A percentile compares a stretch with the other conserved stretches of the same genome.
Conservation (phyloP, 148 eudicot species). For the Dianthus caryophyllus region DNA sequence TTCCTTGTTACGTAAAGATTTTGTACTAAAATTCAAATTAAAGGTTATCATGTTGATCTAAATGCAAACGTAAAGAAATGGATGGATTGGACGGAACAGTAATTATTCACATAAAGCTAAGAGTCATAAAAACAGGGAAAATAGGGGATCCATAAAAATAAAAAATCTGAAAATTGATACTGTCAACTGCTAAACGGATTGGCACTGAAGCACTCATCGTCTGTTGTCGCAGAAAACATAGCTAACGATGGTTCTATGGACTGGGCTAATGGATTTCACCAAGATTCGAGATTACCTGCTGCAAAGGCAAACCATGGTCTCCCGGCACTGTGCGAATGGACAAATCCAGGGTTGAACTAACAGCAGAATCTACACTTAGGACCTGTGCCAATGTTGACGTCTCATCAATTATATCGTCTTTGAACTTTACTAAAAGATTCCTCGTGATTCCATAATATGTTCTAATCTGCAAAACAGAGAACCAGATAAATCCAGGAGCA, state of each 20-base stretch:
- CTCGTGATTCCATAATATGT: slow-evolving; percentile 80
- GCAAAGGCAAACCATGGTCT: slow-evolving; percentile 90
- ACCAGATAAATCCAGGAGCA: slow-evolving; percentile 11
- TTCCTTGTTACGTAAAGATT: too few relatives aligned
- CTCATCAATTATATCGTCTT: slow-evolving; percentile 89
- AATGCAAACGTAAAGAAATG: too few relatives aligned
- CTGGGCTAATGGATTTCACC: not conserved
- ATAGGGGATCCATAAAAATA: too few relatives aligned
- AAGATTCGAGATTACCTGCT: slow-evolving; percentile 48
- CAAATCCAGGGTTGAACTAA: slow-evolving; percentile 83
- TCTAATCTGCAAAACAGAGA: slow-evolving; percentile 45
- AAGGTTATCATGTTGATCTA: too few relatives aligned
- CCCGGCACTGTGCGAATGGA: slow-evolving; percentile 83
- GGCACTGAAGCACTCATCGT: not conserved
- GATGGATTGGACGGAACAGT: too few relatives aligned
- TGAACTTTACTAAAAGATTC: slow-evolving; percentile 85
- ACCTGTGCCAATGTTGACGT: slow-evolving; percentile 80
- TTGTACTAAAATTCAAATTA: too few relatives aligned
- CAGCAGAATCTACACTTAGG: slow-evolving; percentile 69
- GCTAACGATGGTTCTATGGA: not conserved
- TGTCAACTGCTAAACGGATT: not conserved
- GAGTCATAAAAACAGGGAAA: too few relatives aligned
- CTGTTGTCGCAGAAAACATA: not conserved
- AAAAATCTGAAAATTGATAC: too few relatives aligned
- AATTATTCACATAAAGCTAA: too few relatives aligned